Conservation (phyloP, 805 yeast species). For the Candida loeiensis region DNA sequence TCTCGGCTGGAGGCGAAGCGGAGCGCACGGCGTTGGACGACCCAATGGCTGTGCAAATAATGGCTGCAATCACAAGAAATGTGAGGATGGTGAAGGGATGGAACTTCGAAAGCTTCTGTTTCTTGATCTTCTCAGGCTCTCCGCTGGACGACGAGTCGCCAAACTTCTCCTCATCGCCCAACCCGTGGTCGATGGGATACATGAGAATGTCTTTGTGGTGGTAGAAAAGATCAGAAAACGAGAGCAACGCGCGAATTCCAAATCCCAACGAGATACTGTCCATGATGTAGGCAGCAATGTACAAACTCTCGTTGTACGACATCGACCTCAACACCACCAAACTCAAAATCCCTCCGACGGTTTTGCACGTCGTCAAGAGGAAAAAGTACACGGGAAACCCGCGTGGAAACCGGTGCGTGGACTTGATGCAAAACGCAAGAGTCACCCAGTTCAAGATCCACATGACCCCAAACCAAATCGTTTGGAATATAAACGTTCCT, state of each 20-base stretch:
- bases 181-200: too few relatives aligned
- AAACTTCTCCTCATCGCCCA: not conserved
- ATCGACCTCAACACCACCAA: not conserved
- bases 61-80: conserved; percentile 2
- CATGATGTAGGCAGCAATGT: conserved; percentile 4
- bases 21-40: not conserved
- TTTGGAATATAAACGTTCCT: conserved; percentile 2
- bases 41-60: conserved; percentile 5
- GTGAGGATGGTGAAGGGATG: conserved; percentile 9
- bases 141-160: not conserved
- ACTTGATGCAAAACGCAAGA: not conserved
- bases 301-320: conserved; percentile 2
- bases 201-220: not conserved
- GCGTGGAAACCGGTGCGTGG: not conserved
- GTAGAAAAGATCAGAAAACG: conserved; percentile 7
- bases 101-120: not conserved
- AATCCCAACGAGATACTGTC: conserved; percentile 8
- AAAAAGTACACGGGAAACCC: not conserved
- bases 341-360: conserved; percentile 7
- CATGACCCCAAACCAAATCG: not conserved
- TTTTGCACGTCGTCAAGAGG: conserved; percentile 1
- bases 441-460: not conserved
- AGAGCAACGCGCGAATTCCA: not conserved
- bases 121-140: not conserved
- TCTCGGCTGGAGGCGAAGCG: not conserved